These are phyloP conservation scores for Tricholoma furcatifolium DNA, from an alignment of 768 basidiomycete species.

Conservation along the genomic window DNA sequence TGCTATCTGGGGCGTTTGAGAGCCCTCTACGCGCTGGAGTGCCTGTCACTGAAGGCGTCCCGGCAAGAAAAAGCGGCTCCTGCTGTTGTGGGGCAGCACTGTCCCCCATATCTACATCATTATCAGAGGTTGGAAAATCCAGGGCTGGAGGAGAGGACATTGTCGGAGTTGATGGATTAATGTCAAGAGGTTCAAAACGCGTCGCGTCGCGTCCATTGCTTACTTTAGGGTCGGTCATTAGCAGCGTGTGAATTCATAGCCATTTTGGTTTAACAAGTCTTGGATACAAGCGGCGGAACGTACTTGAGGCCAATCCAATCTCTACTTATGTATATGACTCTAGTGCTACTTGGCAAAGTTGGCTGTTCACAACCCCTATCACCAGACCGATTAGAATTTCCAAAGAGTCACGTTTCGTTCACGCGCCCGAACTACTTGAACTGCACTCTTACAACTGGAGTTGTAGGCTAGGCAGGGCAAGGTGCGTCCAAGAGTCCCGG, in stretches of 20 bases:
- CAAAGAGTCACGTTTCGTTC: no score
- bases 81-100: constrained; percentile 34
- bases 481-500: no score
- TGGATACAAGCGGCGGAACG: no score
- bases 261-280: no score
- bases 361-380: no score
- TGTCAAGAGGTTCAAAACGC: constrained; percentile 28
- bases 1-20: constrained; percentile 39
- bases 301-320: no score
- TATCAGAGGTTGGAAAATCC: constrained; percentile 64
- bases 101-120: constrained; percentile 55
- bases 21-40: constrained; percentile 44
- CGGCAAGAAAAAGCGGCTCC: constrained; percentile 52
- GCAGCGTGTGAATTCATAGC: neutral
- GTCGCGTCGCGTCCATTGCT: constrained; percentile 54
- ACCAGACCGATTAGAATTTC: no score
- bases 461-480: no score
- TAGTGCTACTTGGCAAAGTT: no score
- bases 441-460: no score
- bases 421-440: no score
- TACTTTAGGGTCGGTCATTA: constrained; percentile 45
- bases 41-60: constrained; percentile 50
- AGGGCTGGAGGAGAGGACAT: constrained; percentile 69
- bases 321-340: no score
- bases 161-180: constrained; percentile 7